Base-by-base conservation (phyloP, 176 grass and related monocot species). In the Hordeum vulgare region DNA sequence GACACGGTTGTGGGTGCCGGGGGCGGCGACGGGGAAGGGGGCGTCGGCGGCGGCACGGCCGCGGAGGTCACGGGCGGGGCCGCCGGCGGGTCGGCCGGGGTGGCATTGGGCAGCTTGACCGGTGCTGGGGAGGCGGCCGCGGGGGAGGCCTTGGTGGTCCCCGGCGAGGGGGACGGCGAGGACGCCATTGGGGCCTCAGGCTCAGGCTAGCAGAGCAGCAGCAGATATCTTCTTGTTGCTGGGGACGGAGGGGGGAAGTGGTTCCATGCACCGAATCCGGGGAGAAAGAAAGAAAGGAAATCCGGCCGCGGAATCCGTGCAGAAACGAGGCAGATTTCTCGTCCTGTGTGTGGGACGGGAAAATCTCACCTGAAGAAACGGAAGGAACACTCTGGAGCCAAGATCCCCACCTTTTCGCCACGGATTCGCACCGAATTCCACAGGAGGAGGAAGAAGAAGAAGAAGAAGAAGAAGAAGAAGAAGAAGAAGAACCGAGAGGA, bases 41-140 rank as follows among this genome's bases (percentile, higher is more conserved):
- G 80, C 17, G 84, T 51, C 21, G 89, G 79, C 14, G 84, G 60
- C 21, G 89, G 79, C 14, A 81, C 44, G 33, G 83, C 8, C n/a
- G 92, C 41, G 67, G 92, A 34, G 23, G 73, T 41, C n/a, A 42
- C 26, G 35, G 86, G 85, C 64, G 89, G 85, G 44, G 90, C 65
- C 28, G 74, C 41, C 4, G 75, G 45, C 21, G 74, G 88, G 75
- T 91, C 92, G 57, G 72, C 67, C 8, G 88, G 89, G 71, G 92
- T 91, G 63, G 83, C 92, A 75, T 91, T 89, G 76, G 89, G 92
- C 80, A 79, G 89, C 54, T 84, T 91, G 36, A 86, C 63, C 24
- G 91, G 85, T 1, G 91, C 78, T 5, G 81, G 78, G 23, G 85
- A 81, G n/a, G 39, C 51, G 8, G 51, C 83, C n/a, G 71, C 40